Percentiles rank a stretch among this genome's conserved stretches.
phyloP scores from a whole-genome alignment of 2,329 filamentous ascomycete genomes.

The Aspergillus novofumigatus region DNA sequence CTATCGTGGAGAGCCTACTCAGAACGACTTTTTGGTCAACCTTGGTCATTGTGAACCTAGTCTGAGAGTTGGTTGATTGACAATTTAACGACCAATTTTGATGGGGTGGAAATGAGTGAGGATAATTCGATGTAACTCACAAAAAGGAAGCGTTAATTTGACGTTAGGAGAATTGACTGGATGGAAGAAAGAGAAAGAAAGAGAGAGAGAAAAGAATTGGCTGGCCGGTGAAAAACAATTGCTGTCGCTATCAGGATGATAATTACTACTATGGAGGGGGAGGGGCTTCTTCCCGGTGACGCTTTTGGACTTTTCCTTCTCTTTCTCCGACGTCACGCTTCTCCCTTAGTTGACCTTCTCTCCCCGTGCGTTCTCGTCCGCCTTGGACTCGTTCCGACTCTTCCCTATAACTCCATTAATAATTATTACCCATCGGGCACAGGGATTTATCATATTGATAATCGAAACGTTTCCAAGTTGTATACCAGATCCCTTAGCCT shows the following conservation, averaged over 20 bases:
- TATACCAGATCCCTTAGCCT: neutral
- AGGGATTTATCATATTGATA: neutral
- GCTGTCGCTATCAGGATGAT: neutral
- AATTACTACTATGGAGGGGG: constrained; percentile 12
- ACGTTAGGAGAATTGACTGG: constrained; percentile 10
- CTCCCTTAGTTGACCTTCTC: constrained; percentile 2
- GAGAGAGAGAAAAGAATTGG: constrained; percentile 14
- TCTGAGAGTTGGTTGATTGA: constrained; percentile 18
- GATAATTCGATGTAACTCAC: constrained; percentile 2
- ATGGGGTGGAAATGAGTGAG: neutral
- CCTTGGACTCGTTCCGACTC: constrained; percentile 25
- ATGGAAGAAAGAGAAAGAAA: constrained; percentile 12
- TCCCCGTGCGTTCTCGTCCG: constrained; percentile 13
- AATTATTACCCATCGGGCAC: neutral
- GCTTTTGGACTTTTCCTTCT: constrained; percentile 25
- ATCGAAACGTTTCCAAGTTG: neutral
- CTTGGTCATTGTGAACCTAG: constrained; percentile 53
- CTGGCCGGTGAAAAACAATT: constrained; percentile 23
- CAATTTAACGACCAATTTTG: constrained; percentile 5
- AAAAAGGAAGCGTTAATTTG: constrained; percentile 6
- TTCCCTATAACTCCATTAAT: constrained; percentile 24
- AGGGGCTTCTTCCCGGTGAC: constrained; percentile 31
- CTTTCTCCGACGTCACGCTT: constrained; percentile 30
- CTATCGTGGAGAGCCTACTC: constrained; percentile 46
- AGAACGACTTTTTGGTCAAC: constrained; percentile 67